Conservation (phyloP, 257 asterid species). For the Ilex aquifolium region DNA sequence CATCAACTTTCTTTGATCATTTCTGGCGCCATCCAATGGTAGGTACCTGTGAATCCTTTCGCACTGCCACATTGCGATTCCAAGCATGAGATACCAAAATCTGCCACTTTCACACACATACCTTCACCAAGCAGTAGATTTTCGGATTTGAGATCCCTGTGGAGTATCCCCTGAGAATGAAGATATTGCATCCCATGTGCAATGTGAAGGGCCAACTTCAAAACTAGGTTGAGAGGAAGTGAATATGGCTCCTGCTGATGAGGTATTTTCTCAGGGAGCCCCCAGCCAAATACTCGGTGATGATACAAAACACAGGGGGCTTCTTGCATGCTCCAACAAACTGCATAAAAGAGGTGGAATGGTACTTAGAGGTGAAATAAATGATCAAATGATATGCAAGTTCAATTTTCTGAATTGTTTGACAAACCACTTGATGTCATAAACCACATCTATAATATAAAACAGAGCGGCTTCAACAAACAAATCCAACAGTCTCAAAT, state of each 20-base stretch:
- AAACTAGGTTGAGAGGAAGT: slow-evolving; percentile 62
- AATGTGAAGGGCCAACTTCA: slow-evolving; percentile 74
- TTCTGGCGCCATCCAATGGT: slow-evolving; percentile 26
- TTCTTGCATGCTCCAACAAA: slow-evolving; percentile 95
- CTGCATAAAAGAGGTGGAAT: slow-evolving; percentile 35
- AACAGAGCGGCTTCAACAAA: no score
- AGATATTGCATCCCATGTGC: slow-evolving; percentile 98
- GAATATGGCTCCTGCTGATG: slow-evolving; percentile 94
- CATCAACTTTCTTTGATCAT: slow-evolving; percentile 95
- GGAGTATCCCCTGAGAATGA: slow-evolving; percentile 85
- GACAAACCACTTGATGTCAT: no score
- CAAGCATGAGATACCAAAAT: slow-evolving; percentile 90
- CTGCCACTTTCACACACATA: slow-evolving; percentile 93
- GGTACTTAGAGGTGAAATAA: slow-evolving; percentile 7
- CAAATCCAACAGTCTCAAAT: no score
- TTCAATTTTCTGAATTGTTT: no score
- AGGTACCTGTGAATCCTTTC: slow-evolving; percentile 95
- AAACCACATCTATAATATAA: no score
- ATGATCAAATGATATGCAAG: neutral
- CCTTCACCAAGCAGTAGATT: slow-evolving; percentile 77
- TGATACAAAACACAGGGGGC: slow-evolving; percentile 87
- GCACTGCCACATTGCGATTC: slow-evolving; percentile 91
- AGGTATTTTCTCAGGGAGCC: slow-evolving; percentile 90
- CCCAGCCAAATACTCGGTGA: slow-evolving; percentile 86
- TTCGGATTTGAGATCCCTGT: slow-evolving; percentile 91